A percentile compares a stretch with the other conserved stretches of the same genome.
Evolutionary conservation across 2,329 filamentous ascomycete genomes (phyloP).

Genomic region (Cryphonectria nitschkei): DNA sequence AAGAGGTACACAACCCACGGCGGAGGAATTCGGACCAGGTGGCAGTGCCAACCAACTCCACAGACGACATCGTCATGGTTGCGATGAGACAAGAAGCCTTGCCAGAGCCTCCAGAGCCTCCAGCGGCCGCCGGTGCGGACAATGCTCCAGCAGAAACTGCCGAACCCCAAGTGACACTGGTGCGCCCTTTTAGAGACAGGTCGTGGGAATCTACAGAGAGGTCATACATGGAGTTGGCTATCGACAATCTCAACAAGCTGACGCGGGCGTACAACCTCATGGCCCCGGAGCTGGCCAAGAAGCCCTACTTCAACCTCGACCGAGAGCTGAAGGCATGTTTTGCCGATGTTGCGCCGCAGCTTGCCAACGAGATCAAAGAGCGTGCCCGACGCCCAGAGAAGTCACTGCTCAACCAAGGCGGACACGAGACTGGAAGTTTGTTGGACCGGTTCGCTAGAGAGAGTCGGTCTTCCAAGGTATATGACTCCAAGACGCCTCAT

Average conservation of each 20-base stretch:
- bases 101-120: slow-evolving; percentile 26
- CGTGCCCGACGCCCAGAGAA: slow-evolving; percentile 58
- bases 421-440: slow-evolving; percentile 52
- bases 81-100: slow-evolving; percentile 45
- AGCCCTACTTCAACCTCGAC: slow-evolving; percentile 84
- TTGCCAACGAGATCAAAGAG: slow-evolving; percentile 73
- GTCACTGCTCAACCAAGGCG: slow-evolving; percentile 45
- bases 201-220: slow-evolving; percentile 74
- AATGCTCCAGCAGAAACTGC: slow-evolving; percentile 12
- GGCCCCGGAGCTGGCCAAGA: slow-evolving; percentile 89
- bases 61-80: slow-evolving; percentile 53
- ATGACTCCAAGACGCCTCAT: slow-evolving; percentile 73
- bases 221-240: slow-evolving; percentile 74
- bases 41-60: slow-evolving; percentile 49
- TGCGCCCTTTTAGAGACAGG: slow-evolving; percentile 74
- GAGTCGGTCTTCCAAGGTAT: slow-evolving; percentile 60
- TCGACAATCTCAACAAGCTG: slow-evolving; percentile 77
- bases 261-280: slow-evolving; percentile 92
- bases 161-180: slow-evolving; percentile 40
- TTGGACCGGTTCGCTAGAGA: slow-evolving; percentile 62
- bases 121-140: slow-evolving; percentile 18
- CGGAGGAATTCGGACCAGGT: slow-evolving; percentile 51
- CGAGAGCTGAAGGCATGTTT: slow-evolving; percentile 82
- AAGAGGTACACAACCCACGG: slow-evolving; percentile 66
- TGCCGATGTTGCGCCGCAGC: slow-evolving; percentile 78